These are phyloP conservation scores for Hippophae rhamnoides DNA, from an alignment of 306 rosid species.

Conservation along the genomic window DNA sequence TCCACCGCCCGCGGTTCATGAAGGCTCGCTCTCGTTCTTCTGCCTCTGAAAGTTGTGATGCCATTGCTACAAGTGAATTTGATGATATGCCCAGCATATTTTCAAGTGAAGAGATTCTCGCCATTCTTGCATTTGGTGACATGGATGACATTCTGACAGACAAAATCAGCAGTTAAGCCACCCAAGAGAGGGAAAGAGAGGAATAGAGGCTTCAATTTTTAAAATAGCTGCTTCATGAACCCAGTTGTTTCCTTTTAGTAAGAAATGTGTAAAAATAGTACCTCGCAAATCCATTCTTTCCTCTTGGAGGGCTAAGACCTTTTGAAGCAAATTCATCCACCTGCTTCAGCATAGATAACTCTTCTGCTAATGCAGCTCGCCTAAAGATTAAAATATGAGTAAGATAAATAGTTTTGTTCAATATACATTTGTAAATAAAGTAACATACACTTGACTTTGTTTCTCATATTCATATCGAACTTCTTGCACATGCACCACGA, in stretches of 20 bases:
- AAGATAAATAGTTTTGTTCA: conserved; percentile 8
- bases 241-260: not conserved
- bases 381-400: conserved; percentile 38
- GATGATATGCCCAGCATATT: conserved; percentile 90
- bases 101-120: conserved; percentile 88
- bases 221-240: conserved; percentile 17
- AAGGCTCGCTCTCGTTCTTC: conserved; percentile 98
- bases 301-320: conserved; percentile 93
- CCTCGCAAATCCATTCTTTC: conserved; percentile 89
- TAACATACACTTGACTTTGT: conserved; percentile 95
- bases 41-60: conserved; percentile 99
- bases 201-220: not conserved
- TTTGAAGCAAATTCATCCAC: conserved; percentile 82
- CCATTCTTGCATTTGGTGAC: conserved; percentile 97
- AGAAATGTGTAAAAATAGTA: conserved; percentile 9
- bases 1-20: conserved; percentile 96
- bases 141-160: conserved; percentile 75
- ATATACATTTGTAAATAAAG: conserved; percentile 8
- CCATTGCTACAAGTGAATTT: conserved; percentile 97
- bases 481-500: conserved; percentile 96
- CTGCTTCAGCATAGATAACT: conserved; percentile 85
- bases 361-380: conserved; percentile 97
- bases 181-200: conserved; percentile 13
- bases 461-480: conserved; percentile 96
- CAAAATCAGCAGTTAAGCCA: conserved; percentile 24